A percentile compares a stretch with the other conserved stretches of the same genome.
These are phyloP conservation scores for Phytopythium helicoides DNA, from an alignment of 352 stramenopile species.

Conservation along the genomic window DNA sequence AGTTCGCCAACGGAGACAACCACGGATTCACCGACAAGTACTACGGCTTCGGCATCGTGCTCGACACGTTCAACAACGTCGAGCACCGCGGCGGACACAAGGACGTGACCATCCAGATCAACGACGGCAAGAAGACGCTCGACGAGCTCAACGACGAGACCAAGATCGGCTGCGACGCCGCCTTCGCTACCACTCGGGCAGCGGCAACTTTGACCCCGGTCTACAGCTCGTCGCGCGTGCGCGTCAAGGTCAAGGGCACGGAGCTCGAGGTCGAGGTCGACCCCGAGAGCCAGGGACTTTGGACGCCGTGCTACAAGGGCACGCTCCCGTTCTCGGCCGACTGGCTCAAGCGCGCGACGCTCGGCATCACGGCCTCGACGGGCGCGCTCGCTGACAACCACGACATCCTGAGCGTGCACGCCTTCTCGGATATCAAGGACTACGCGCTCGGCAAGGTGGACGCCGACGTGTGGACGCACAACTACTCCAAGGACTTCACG, in stretches of 20 bases:
- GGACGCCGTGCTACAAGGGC: constrained; percentile 66
- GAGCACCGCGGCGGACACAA: constrained; percentile 79
- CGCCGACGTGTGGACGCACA: constrained; percentile 73
- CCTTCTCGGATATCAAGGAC: constrained; percentile 64
- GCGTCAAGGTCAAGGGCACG: constrained; percentile 57
- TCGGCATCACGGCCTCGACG: constrained; percentile 76
- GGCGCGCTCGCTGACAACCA: constrained; percentile 82
- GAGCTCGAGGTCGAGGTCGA: constrained; percentile 64
- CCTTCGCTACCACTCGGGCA: constrained; percentile 77
- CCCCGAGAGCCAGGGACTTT: constrained; percentile 44
- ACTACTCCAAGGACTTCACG: constrained; percentile 84
- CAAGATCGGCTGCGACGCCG: constrained; percentile 73
- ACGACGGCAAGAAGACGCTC: constrained; percentile 70
- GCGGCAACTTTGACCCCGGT: constrained; percentile 67
- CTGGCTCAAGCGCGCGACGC: constrained; percentile 58
- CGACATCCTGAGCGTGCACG: constrained; percentile 65
- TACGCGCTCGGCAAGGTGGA: constrained; percentile 52
- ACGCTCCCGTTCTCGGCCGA: constrained; percentile 61
- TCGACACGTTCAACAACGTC: constrained; percentile 82
- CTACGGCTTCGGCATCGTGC: constrained; percentile 64
- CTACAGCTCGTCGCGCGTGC: constrained; percentile 65
- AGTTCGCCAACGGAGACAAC: constrained; percentile 61
- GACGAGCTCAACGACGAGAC: constrained; percentile 66
- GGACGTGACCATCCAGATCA: constrained; percentile 77
- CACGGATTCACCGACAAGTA: constrained; percentile 75